Percentiles rank a stretch among this genome's conserved stretches.
Evolutionary conservation across 2,329 filamentous ascomycete species (phyloP).

Genomic region (Monosporascus ibericus): DNA sequence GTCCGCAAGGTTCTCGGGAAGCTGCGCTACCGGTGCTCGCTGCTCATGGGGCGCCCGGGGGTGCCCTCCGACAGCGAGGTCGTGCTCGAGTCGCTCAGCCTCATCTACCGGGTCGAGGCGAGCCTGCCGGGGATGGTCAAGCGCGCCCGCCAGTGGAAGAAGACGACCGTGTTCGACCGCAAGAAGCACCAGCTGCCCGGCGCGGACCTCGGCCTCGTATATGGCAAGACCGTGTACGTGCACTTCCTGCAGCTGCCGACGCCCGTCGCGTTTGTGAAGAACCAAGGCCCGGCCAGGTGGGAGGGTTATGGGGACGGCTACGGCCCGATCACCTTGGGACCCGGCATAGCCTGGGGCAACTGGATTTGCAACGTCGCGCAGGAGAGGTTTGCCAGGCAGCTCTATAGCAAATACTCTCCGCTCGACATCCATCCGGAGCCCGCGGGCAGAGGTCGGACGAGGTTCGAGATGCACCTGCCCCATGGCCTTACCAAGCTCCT

Average conservation of each 20-base stretch:
- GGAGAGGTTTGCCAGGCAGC: too few species aligned
- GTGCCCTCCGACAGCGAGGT: background rate
- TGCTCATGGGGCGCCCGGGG: background rate
- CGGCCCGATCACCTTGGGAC: slow-evolving; percentile 2
- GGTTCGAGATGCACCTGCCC: slow-evolving; percentile 1
- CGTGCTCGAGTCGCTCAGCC: too few species aligned
- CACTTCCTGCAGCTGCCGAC: too few species aligned
- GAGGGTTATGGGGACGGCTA: background rate
- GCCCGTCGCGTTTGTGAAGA: too few species aligned
- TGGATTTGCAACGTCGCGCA: slow-evolving; percentile 3
- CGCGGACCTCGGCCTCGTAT: slow-evolving; percentile 2
- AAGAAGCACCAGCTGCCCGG: slow-evolving; percentile 7
- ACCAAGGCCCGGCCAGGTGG: background rate
- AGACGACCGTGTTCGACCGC: background rate
- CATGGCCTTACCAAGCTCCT: background rate
- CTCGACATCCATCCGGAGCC: background rate
- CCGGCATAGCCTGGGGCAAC: slow-evolving; percentile 5
- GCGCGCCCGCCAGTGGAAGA: slow-evolving; percentile 2
- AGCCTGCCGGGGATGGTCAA: background rate
- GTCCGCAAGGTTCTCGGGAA: background rate
- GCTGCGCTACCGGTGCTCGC: background rate
- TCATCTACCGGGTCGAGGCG: too few species aligned
- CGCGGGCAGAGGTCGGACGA: background rate
- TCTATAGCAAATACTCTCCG: too few species aligned
- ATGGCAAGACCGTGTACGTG: background rate